Evolutionary conservation across 345 rosid species (phyloP), one percentile per base, ranked within the genome.

Genomic region (Arabis alpina): DNA sequence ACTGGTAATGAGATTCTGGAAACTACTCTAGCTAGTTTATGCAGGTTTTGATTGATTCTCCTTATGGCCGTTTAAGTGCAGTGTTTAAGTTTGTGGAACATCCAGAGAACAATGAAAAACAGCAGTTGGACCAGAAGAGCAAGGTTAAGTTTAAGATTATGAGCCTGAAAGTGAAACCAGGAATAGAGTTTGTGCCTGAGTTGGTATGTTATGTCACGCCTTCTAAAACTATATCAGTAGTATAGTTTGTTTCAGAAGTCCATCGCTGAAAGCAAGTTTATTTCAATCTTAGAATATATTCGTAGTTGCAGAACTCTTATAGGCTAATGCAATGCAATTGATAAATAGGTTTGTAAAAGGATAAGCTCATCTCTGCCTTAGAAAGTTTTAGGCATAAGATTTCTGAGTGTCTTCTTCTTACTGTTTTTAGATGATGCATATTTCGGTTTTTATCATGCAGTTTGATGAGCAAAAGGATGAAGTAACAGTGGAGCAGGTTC

Each of bases 41-140:
- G 32, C 45, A 44, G 62, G 7, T 15, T 66, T 36, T 59, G 54
- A 58, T 25, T 2, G 1, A n/a, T 59, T 40, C 14, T 60, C 16
- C 66, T 58, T 58, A 30, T 41, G 1, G 51, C 40, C 13, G 54
- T 52, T 32, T 2, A 16, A 36, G 49, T 45, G 37, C 78, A 94
- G 99, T 94, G 36, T 94, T 94, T 66, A 94, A 94, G 86, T 94
- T 94, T 64, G 96, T 94, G 68, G 99, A 94, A 80, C 85, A 72
- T 1, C 99, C 98, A 14, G 99, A 94, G 80, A 90, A 89, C 70
- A 83, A 89, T 42, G 96, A 89, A 66, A 90, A 81, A 54, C 93
- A 73, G 27, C 73, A 13, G 51, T 63, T 80, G 52, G 91, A 89
- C 42, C 94, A 88, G 81, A 94, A 89, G 83, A 85, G 83, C 76